These are phyloP conservation scores for Magnusiomyces clavatus DNA, from an alignment of 1,139 yeast species.

Conservation along the genomic window DNA sequence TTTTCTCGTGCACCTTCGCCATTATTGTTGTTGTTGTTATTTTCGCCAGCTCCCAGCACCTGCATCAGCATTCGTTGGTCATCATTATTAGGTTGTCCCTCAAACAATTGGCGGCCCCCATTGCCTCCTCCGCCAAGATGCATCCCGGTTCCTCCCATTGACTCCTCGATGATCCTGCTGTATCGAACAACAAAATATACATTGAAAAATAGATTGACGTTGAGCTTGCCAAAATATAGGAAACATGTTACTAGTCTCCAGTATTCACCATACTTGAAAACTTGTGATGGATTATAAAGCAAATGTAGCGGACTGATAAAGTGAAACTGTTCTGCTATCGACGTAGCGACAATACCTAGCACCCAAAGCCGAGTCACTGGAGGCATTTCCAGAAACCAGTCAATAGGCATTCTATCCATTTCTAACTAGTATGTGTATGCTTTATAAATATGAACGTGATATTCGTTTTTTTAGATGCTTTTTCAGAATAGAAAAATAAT, in stretches of 20 bases:
- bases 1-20: neutral
- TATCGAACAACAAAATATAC: conserved; percentile 35
- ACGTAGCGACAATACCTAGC: conserved; percentile 26
- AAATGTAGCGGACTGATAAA: conserved; percentile 23
- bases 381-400: conserved; percentile 30
- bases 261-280: conserved; percentile 28
- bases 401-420: conserved; percentile 27
- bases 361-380: conserved; percentile 27
- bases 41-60: no score
- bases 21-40: neutral
- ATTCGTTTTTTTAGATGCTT: neutral
- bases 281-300: conserved; percentile 19
- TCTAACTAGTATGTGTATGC: no score
- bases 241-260: conserved; percentile 41
- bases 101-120: neutral
- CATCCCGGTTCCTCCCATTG: conserved; percentile 21
- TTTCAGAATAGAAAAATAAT: neutral
- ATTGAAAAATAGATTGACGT: conserved; percentile 32
- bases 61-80: neutral
- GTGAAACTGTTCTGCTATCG: conserved; percentile 31
- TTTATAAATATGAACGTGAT: neutral
- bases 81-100: neutral
- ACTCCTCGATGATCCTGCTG: conserved; percentile 38
- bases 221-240: conserved; percentile 37
- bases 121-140: conserved; percentile 9